phyloP scores from a whole-genome alignment of 176 grass and related monocot species.

The Guadua angustifolia region DNA sequence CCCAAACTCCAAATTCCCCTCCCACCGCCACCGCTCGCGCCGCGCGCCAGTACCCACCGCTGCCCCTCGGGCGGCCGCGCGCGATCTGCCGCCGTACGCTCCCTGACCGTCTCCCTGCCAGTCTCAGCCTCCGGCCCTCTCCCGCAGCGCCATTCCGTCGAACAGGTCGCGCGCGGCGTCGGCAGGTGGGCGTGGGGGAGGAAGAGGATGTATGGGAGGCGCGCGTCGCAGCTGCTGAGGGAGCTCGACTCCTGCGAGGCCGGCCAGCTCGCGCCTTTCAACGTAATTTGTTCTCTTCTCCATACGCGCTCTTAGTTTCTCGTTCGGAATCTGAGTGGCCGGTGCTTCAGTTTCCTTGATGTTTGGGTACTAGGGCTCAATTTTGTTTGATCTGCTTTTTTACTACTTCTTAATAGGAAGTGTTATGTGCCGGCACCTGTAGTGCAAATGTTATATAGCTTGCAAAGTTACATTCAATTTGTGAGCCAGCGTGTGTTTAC shows the following conservation, averaged over 20 bases:
- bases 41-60: not conserved
- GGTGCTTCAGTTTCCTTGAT: not conserved
- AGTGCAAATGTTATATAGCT: not conserved
- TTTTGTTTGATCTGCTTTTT: not conserved
- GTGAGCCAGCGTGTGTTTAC: not conserved
- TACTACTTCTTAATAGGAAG: not conserved
- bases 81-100: not conserved
- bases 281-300: constrained; percentile 40
- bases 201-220: constrained; percentile 69
- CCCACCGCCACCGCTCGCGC: not conserved
- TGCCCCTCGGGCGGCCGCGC: not conserved
- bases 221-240: constrained; percentile 72
- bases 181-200: not conserved
- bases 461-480: constrained; percentile 7
- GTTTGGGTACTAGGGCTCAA: not conserved
- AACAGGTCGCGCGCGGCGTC: constrained; percentile 39
- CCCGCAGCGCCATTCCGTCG: constrained; percentile 27
- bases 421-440: not conserved
- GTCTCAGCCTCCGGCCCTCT: not conserved
- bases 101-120: not conserved
- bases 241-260: constrained; percentile 79
- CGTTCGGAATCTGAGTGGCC: not conserved
- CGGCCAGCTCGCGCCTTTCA: constrained; percentile 69
- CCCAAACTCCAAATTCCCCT: constrained; percentile 20
- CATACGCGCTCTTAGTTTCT: not conserved